Percentiles rank a stretch among this genome's conserved stretches.
Conservation (phyloP, 73 alveolate species). For the Stentor coeruleus region DNA sequence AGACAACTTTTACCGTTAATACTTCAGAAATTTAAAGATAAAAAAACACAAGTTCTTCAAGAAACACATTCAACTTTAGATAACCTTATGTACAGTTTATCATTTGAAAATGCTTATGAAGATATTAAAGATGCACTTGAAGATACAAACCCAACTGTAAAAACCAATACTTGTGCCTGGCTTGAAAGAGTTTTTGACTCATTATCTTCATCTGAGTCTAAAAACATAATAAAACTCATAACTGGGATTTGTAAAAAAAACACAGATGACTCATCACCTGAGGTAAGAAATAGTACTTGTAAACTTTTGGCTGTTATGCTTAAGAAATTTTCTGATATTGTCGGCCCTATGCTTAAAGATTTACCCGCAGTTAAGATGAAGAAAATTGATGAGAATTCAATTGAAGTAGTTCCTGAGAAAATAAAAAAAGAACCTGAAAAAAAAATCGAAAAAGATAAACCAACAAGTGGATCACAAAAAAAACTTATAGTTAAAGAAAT, state of each 20-base stretch:
- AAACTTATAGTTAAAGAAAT: neutral
- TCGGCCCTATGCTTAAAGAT: neutral
- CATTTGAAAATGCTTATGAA: neutral
- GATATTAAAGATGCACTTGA: slow-evolving; percentile 6
- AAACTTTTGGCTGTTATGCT: neutral
- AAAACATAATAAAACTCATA: neutral
- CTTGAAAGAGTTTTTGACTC: neutral
- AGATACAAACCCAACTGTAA: slow-evolving; percentile 12
- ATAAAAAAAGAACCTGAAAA: slow-evolving; percentile 33
- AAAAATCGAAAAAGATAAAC: neutral
- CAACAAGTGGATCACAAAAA: neutral
- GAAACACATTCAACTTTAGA: neutral
- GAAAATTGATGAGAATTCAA: neutral
- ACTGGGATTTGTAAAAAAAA: neutral
- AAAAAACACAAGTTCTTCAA: neutral
- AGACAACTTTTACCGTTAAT: neutral
- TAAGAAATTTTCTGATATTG: neutral
- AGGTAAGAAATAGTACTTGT: neutral
- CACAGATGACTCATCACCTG: neutral
- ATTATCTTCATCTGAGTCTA: neutral
- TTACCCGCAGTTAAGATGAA: neutral
- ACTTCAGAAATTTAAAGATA: neutral
- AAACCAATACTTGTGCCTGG: neutral
- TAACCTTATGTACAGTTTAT: neutral
- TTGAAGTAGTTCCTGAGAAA: neutral